Percentiles rank a stretch among this genome's conserved stretches.
phyloP scores from a whole-genome alignment of 495 filamentous ascomycete genomes.

The Hamigera avellanea region DNA sequence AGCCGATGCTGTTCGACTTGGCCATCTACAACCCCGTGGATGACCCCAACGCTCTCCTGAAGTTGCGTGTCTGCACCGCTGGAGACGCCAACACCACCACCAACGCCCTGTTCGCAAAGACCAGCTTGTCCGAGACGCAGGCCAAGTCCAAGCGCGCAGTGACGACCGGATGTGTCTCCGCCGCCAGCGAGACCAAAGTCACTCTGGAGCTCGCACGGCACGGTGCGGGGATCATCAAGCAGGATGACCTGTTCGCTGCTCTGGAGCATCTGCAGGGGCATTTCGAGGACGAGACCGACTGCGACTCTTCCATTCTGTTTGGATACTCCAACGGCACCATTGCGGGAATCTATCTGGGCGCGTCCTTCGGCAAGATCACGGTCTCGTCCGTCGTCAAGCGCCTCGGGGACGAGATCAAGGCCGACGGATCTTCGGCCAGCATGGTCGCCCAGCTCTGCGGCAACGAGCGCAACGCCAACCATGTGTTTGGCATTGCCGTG shows the following conservation, averaged over 20 bases:
- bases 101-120: neutral
- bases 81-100: conserved; percentile 1
- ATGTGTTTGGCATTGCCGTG: conserved; percentile 3
- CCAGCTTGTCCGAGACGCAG: neutral
- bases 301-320: neutral
- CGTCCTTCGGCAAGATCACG: neutral
- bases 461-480: conserved; percentile 1
- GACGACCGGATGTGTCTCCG: neutral
- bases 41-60: conserved; percentile 2
- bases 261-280: neutral
- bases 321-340: conserved; percentile 1
- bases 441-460: conserved; percentile 5
- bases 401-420: neutral
- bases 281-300: neutral
- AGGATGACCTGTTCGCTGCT: neutral
- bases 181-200: no score
- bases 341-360: conserved; percentile 2
- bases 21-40: conserved; percentile 10
- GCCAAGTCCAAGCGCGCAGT: neutral
- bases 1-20: conserved; percentile 12
- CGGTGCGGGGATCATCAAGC: neutral
- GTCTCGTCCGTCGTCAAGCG: neutral
- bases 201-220: neutral
- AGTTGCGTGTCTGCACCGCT: conserved; percentile 7
- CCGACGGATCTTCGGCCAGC: neutral